A percentile compares a stretch with the other conserved stretches of the same genome.
These are phyloP conservation scores for Infundibulicybe gibba DNA, from an alignment of 768 basidiomycete genomes.

Conservation along the genomic window DNA sequence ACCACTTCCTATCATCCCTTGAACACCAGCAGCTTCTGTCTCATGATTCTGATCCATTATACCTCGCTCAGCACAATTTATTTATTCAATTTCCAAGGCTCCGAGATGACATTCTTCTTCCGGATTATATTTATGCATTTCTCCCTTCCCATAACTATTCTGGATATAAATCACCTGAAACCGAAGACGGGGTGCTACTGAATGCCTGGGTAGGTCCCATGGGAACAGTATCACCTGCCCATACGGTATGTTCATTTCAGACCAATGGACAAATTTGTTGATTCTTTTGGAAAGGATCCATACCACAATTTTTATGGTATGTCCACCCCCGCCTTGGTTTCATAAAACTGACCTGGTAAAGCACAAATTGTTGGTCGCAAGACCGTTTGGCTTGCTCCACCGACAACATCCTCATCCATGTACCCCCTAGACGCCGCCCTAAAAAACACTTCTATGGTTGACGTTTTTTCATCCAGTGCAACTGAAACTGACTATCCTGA, in stretches of 20 bases:
- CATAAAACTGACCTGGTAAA: slow-evolving; percentile 23
- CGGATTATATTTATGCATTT: slow-evolving; percentile 83
- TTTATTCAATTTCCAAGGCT: slow-evolving; percentile 81
- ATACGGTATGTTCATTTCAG: slow-evolving; percentile 50
- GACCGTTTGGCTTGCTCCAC: slow-evolving; percentile 90
- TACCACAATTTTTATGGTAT: slow-evolving; percentile 89
- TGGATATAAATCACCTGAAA: slow-evolving; percentile 59
- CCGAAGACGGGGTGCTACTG: slow-evolving; percentile 60
- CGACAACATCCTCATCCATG: slow-evolving; percentile 53
- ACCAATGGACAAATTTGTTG: slow-evolving; percentile 5
- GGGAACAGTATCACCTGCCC: slow-evolving; percentile 83
- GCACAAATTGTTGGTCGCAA: slow-evolving; percentile 89
- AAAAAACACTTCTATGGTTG: slow-evolving; percentile 75
- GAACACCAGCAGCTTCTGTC: slow-evolving; percentile 22
- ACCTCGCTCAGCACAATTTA: slow-evolving; percentile 91
- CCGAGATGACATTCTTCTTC: slow-evolving; percentile 70
- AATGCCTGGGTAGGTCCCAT: slow-evolving; percentile 84
- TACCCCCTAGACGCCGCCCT: slow-evolving; percentile 43
- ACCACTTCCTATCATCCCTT: slow-evolving; percentile 59
- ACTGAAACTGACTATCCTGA: slow-evolving; percentile 33
- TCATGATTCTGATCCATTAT: slow-evolving; percentile 37
- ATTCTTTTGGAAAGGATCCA: slow-evolving; percentile 62
- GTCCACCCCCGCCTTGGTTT: slow-evolving; percentile 3
- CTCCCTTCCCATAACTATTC: slow-evolving; percentile 42
- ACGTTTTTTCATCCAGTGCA: slow-evolving; percentile 55